Percentiles rank a stretch among this genome's conserved stretches.
Conservation (phyloP, 2,329 filamentous ascomycete genomes). For the Colletotrichum sp. region DNA sequence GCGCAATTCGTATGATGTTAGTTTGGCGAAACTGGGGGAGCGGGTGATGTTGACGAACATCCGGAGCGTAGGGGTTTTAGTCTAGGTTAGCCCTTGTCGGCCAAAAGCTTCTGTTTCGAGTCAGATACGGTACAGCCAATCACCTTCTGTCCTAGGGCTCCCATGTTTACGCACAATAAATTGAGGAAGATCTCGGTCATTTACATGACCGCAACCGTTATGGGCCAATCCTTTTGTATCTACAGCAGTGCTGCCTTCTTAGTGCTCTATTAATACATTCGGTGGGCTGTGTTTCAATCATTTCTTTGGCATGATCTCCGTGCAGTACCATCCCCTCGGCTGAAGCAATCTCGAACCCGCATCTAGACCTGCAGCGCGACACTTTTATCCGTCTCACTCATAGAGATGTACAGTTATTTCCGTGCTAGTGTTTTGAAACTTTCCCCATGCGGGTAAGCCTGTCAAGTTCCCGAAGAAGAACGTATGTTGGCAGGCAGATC, state of each 20-base stretch:
- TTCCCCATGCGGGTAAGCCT: background rate
- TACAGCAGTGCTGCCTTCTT: background rate
- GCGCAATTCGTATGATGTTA: background rate
- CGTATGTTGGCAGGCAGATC: background rate
- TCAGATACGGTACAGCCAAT: background rate
- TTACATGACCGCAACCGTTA: background rate
- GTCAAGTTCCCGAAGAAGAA: background rate
- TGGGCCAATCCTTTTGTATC: background rate
- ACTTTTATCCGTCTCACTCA: background rate
- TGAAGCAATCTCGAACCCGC: background rate
- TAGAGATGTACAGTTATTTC: fast-evolving
- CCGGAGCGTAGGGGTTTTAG: background rate
- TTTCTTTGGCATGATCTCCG: background rate
- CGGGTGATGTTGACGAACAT: background rate
- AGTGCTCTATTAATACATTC: background rate
- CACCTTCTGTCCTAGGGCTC: background rate
- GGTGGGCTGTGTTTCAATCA: background rate
- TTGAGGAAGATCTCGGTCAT: background rate
- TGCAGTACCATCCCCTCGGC: background rate
- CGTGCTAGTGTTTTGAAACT: background rate
- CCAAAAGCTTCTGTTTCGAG: background rate
- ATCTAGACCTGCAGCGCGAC: background rate
- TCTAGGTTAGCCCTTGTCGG: background rate
- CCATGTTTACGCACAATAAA: background rate
- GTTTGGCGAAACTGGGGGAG: background rate